These are phyloP conservation scores for Sugiyamaella castrensis DNA, from an alignment of 1,139 yeast species.

Conservation along the genomic window DNA sequence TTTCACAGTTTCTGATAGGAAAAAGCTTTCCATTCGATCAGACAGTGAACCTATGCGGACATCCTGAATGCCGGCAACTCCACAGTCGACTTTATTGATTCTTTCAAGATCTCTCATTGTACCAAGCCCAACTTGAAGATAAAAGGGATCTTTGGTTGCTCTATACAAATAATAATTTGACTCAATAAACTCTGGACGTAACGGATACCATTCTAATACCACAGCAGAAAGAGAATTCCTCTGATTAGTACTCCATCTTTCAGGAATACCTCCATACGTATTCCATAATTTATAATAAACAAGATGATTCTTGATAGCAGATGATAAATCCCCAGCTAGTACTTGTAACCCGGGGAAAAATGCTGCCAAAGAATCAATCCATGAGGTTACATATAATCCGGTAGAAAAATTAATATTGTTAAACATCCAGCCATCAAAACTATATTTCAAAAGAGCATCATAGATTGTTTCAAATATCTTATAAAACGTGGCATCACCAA, in stretches of 20 bases:
- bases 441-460: constrained; percentile 52
- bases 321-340: constrained; percentile 66
- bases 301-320: constrained; percentile 61
- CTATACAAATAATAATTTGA: constrained; percentile 79
- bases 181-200: constrained; percentile 88
- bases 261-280: constrained; percentile 77
- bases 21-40: constrained; percentile 90
- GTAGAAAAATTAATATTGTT: constrained; percentile 54
- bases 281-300: constrained; percentile 80
- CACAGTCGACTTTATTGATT: constrained; percentile 62
- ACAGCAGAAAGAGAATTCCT: constrained; percentile 28
- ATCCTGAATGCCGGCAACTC: constrained; percentile 76
- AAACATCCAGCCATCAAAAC: constrained; percentile 55
- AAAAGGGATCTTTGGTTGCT: constrained; percentile 86
- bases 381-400: constrained; percentile 53
- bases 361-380: constrained; percentile 87
- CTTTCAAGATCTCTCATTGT: constrained; percentile 54
- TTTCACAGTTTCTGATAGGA: constrained; percentile 79
- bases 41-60: constrained; percentile 60
- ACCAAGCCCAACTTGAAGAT: constrained; percentile 67
- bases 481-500: constrained; percentile 61
- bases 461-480: constrained; percentile 60
- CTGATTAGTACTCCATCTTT: constrained; percentile 63
- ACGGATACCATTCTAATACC: constrained; percentile 81
- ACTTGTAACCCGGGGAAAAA: constrained; percentile 87